Evolutionary conservation across 108 stramenopile species (phyloP).

Genomic region (Cyclotella distinguenda): DNA sequence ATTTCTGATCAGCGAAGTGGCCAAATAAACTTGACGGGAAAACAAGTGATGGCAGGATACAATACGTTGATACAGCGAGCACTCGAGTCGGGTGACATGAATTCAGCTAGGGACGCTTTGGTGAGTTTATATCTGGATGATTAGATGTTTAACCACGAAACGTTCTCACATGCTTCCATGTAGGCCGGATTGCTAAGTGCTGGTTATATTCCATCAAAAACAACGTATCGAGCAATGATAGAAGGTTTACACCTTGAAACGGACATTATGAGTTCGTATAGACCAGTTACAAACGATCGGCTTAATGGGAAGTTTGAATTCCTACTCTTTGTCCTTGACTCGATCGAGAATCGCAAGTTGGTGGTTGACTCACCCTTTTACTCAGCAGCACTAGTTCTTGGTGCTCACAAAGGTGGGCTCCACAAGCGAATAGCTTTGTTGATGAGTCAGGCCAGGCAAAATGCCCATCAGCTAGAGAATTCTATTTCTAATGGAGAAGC

Average conservation of each 20-base stretch:
- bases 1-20: conserved; percentile 45
- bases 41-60: conserved; percentile 67
- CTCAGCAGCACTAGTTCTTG: conserved; percentile 53
- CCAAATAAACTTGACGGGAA: conserved; percentile 53
- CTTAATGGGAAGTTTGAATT: conserved; percentile 57
- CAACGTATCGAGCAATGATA: conserved; percentile 49
- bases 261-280: conserved; percentile 9
- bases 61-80: conserved; percentile 47
- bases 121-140: conserved; percentile 40
- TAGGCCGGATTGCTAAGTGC: conserved; percentile 48
- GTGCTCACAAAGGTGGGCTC: conserved; percentile 55
- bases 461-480: conserved; percentile 20
- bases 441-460: conserved; percentile 37
- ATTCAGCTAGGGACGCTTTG: conserved; percentile 48
- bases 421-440: conserved; percentile 58
- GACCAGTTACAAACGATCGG: not conserved
- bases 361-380: conserved; percentile 64
- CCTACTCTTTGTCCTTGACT: conserved; percentile 71
- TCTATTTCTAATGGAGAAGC: conserved; percentile 16
- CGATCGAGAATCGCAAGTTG: conserved; percentile 62
- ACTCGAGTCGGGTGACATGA: conserved; percentile 50
- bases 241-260: conserved; percentile 49
- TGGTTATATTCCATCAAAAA: conserved; percentile 76
- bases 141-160: too few species aligned
- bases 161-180: not conserved